phyloP scores from a whole-genome alignment of 768 basidiomycete species.

The Calocera cornea region DNA sequence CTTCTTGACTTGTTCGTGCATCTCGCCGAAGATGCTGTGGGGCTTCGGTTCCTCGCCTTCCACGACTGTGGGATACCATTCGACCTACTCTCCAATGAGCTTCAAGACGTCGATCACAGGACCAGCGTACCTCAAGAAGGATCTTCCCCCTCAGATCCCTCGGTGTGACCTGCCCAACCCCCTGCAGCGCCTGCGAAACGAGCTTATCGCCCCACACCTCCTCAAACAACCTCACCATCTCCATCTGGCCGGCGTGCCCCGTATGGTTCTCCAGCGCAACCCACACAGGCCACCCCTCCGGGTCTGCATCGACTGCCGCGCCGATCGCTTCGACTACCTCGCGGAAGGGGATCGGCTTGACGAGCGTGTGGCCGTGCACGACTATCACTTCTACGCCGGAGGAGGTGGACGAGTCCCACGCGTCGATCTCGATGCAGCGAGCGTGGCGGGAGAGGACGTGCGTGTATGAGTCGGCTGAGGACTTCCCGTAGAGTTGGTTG shows the following conservation, averaged over 20 bases:
- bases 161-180: constrained; percentile 31
- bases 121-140: constrained; percentile 37
- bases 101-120: background rate
- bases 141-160: constrained; percentile 39
- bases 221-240: constrained; percentile 41
- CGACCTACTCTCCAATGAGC: constrained; percentile 9
- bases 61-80: constrained; percentile 13
- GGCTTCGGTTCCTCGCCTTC: constrained; percentile 41
- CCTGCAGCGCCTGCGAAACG: constrained; percentile 31
- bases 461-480: constrained; percentile 41
- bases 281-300: constrained; percentile 42
- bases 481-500: constrained; percentile 41
- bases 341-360: constrained; percentile 37
- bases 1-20: background rate
- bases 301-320: constrained; percentile 22
- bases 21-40: constrained; percentile 19
- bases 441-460: constrained; percentile 39
- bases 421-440: constrained; percentile 55
- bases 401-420: constrained; percentile 40
- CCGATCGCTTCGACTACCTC: constrained; percentile 43
- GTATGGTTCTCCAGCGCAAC: constrained; percentile 55
- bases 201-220: constrained; percentile 41
- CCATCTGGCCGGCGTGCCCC: constrained; percentile 34
- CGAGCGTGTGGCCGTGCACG: constrained; percentile 49
- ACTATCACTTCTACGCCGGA: constrained; percentile 26